Evolutionary conservation across 1,139 yeast genomes (phyloP).

Genomic region (Debaryomycetaceae sp.): DNA sequence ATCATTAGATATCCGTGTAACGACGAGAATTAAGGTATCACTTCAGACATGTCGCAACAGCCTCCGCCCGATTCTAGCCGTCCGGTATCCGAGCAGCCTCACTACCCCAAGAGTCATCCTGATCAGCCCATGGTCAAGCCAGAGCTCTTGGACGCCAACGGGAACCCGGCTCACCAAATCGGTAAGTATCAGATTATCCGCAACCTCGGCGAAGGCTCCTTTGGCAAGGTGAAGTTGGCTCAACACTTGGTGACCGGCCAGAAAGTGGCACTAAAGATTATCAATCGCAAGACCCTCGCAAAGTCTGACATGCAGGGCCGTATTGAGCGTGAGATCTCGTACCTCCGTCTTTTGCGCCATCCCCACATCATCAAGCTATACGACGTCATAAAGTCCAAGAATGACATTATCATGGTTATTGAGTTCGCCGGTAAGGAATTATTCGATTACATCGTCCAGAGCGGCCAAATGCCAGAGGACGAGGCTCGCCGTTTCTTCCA

Average conservation of each 20-base stretch:
- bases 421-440: constrained; percentile 95
- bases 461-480: constrained; percentile 89
- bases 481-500: constrained; percentile 95
- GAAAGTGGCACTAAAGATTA: constrained; percentile 87
- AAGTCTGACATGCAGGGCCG: constrained; percentile 97
- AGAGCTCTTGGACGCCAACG: constrained; percentile 15
- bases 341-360: constrained; percentile 78
- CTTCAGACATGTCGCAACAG: too few relatives aligned
- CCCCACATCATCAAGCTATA: constrained; percentile 95
- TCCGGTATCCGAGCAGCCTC: constrained; percentile 10
- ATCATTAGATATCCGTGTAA: constrained; percentile 3
- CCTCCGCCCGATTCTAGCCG: too few relatives aligned
- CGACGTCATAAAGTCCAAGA: constrained; percentile 92
- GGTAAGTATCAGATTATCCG: constrained; percentile 93
- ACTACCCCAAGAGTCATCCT: constrained; percentile 7
- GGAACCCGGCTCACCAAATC: constrained; percentile 41
- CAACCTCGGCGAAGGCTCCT: constrained; percentile 94
- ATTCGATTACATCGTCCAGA: constrained; percentile 90
- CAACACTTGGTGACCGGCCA: constrained; percentile 90
- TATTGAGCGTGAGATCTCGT: constrained; percentile 88
- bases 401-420: constrained; percentile 95
- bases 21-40: too few relatives aligned
- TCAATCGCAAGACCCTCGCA: constrained; percentile 86
- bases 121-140: constrained; percentile 2
- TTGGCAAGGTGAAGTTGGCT: constrained; percentile 94